Evolutionary conservation across 768 basidiomycete species (phyloP).

Genomic region (Naganishia antarctica): DNA sequence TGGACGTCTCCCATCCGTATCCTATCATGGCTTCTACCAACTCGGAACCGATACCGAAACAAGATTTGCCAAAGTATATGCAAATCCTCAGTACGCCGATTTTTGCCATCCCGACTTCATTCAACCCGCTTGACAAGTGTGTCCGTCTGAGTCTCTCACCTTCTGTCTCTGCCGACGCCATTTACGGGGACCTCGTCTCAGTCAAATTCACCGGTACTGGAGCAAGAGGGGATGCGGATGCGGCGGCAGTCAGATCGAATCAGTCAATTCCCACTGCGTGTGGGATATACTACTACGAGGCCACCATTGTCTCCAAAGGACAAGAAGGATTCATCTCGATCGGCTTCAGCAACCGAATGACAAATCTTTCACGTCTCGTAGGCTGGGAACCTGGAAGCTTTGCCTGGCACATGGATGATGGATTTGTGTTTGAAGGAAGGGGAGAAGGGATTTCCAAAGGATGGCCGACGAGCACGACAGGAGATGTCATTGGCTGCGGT

Average conservation of each 20-base stretch:
- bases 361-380: slow-evolving; percentile 38
- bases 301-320: slow-evolving; percentile 73
- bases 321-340: slow-evolving; percentile 64
- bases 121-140: slow-evolving; percentile 26
- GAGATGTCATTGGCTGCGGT: slow-evolving; percentile 86
- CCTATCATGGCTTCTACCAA: slow-evolving; percentile 2
- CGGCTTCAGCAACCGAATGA: slow-evolving; percentile 36
- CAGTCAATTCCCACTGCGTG: slow-evolving; percentile 74
- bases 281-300: slow-evolving; percentile 93
- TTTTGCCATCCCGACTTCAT: slow-evolving; percentile 23
- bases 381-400: slow-evolving; percentile 48
- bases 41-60: neutral
- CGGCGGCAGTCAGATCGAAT: slow-evolving; percentile 73
- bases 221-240: slow-evolving; percentile 57
- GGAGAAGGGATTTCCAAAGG: slow-evolving; percentile 26
- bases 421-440: slow-evolving; percentile 30
- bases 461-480: slow-evolving; percentile 48
- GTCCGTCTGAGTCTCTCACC: slow-evolving; percentile 21
- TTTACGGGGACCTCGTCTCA: slow-evolving; percentile 19
- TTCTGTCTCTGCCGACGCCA: neutral
- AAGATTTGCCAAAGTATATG: slow-evolving; percentile 25
- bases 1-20: neutral
- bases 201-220: slow-evolving; percentile 35
- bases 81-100: slow-evolving; percentile 2
- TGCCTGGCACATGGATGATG: slow-evolving; percentile 50